Evolutionary conservation across 2,329 filamentous ascomycete genomes (phyloP), one percentile per base, ranked within the genome.

Genomic region (Paracamarosporium sp.): DNA sequence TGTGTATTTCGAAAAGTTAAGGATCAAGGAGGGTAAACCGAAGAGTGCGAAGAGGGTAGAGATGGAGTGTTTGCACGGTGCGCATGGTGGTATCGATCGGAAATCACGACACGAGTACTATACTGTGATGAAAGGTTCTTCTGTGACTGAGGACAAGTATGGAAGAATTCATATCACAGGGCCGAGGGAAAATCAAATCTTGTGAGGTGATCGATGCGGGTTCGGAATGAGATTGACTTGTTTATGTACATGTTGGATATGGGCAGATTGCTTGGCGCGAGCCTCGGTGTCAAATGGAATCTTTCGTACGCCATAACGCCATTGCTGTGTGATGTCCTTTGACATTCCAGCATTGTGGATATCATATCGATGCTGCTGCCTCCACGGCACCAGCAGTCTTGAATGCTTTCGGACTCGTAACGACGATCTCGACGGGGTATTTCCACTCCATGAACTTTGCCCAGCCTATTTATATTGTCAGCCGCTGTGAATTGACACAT

Each of bases 401-500:
- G 76, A 83, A 83, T 2, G 73, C 60, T 36, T 66, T 70, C 5
- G 79, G 76, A 62, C 72, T 82, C n/a, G 81, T 79, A 24, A 83
- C 72, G 46, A 80, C 77, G 41, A 97, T 83, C 60, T 96, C 90
- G 55, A 96, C 89, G 8, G 88, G 88, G 74, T 97, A 95, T 76
- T 91, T 89, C 93, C 93, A 98, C 76, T 92, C 87, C 93, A 97
- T 97, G 74, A 93, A 96, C 70, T 90, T 88, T 22, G 89, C 90
- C 93, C 94, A 97, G 66, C 92, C 93, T 97, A 15, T n/a, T 1
- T 8, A 31, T 40, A 9, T 24, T 9, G 51, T 73, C 56, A 75
- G 74, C 53, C 22, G 17, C 35, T 7, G 12, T 45, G 9, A 24
- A 17, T 13, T 20, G 8, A 15, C 5, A 3, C 31, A 35, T 13